phyloP scores from a whole-genome alignment of 345 rosid species.

The Populus alba region DNA sequence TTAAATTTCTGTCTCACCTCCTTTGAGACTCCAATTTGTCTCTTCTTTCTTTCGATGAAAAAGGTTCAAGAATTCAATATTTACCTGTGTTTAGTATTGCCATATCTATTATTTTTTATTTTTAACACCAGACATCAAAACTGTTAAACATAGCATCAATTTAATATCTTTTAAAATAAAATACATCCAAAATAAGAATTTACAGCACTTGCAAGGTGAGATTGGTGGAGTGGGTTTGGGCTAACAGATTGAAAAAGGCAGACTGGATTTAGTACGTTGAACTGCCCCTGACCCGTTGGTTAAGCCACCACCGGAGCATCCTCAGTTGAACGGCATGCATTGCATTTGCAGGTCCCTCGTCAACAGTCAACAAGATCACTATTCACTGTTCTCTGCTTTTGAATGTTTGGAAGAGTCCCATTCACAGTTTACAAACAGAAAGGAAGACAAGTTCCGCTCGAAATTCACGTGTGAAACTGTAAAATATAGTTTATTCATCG shows the following conservation, averaged over 20 bases:
- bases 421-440: neutral
- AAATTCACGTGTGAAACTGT: neutral
- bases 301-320: neutral
- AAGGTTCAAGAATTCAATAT: too few relatives aligned
- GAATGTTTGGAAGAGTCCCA: neutral
- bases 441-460: neutral
- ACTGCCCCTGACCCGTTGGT: neutral
- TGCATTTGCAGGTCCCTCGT: neutral
- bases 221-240: neutral
- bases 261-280: too few relatives aligned
- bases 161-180: too few relatives aligned
- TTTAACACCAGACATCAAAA: too few relatives aligned
- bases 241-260: neutral
- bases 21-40: too few relatives aligned
- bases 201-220: neutral
- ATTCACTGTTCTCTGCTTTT: neutral
- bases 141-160: too few relatives aligned
- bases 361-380: neutral
- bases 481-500: neutral
- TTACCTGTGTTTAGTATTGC: too few relatives aligned
- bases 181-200: too few relatives aligned
- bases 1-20: neutral
- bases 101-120: too few relatives aligned
- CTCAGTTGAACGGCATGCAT: neutral
- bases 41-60: too few relatives aligned